Evolutionary conservation across 2,329 filamentous ascomycete species (phyloP).

Genomic region (Fusarium sp.): DNA sequence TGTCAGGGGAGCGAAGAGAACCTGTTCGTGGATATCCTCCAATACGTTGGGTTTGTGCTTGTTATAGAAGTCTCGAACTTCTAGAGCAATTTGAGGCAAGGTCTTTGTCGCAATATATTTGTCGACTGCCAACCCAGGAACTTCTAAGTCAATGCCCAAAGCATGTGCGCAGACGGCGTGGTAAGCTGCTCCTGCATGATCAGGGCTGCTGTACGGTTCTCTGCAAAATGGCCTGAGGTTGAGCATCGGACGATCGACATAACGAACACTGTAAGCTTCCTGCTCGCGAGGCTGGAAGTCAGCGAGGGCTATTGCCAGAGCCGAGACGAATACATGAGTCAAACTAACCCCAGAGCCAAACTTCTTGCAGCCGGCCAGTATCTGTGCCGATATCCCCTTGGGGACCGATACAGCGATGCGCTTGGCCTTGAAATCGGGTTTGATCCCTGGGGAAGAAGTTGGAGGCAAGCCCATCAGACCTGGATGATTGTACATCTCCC

Average conservation of each 20-base stretch:
- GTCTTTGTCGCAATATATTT: rapidly evolving
- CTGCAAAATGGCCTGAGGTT: neutral
- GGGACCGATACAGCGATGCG: neutral
- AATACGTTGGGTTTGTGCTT: neutral
- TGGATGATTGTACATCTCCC: neutral
- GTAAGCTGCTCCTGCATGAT: neutral
- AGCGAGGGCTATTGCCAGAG: neutral
- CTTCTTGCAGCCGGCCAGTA: neutral
- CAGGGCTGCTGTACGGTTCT: neutral
- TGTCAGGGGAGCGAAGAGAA: neutral
- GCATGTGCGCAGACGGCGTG: neutral
- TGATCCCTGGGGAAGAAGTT: rapidly evolving
- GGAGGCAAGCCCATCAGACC: neutral
- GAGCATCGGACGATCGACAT: neutral
- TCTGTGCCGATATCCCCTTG: rapidly evolving
- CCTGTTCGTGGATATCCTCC: neutral
- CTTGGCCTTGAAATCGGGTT: neutral
- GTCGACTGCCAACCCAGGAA: rapidly evolving
- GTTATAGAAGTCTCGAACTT: neutral
- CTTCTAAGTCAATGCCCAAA: neutral
- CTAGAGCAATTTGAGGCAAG: neutral
- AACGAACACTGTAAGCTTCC: neutral
- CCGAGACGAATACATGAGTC: neutral
- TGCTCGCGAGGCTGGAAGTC: neutral
- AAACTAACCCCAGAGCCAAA: neutral